Conservation (phyloP, 2,329 filamentous ascomycete species). For the Aspergillus phoenicis region DNA sequence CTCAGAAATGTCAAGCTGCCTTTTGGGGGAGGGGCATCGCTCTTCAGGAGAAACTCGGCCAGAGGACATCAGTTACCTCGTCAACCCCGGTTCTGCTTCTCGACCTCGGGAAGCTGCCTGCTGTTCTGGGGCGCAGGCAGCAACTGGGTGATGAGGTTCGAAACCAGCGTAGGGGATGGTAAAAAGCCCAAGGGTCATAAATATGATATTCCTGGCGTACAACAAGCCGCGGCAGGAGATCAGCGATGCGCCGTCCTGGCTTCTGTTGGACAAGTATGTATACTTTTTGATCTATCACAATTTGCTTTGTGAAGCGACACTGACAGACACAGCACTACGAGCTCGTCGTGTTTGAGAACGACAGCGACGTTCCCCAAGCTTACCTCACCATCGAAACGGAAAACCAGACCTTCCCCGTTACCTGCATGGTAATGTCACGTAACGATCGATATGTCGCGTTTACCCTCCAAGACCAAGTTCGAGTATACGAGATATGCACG, state of each 20-base stretch:
- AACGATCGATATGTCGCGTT: slow-evolving; percentile 27
- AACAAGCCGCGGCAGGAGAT: slow-evolving; percentile 36
- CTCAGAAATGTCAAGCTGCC: slow-evolving; percentile 24
- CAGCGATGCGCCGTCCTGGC: slow-evolving; percentile 37
- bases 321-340: slow-evolving; percentile 28
- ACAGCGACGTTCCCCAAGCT: slow-evolving; percentile 23
- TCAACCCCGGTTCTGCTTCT: slow-evolving; percentile 36
- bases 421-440: slow-evolving; percentile 27
- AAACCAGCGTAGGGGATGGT: slow-evolving; percentile 30
- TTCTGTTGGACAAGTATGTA: slow-evolving; percentile 25
- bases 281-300: not conserved
- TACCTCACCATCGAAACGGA: slow-evolving; percentile 34
- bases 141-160: slow-evolving; percentile 33
- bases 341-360: slow-evolving; percentile 32
- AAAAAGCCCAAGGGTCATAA: slow-evolving; percentile 31
- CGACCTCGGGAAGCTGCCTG: slow-evolving; percentile 26
- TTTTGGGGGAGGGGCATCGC: slow-evolving; percentile 19
- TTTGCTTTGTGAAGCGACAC: not conserved
- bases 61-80: slow-evolving; percentile 30
- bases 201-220: slow-evolving; percentile 36
- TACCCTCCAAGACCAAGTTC: slow-evolving; percentile 24
- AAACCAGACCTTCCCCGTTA: slow-evolving; percentile 16
- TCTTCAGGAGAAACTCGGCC: slow-evolving; percentile 26
- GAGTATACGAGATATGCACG: slow-evolving; percentile 23
- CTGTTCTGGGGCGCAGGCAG: slow-evolving; percentile 25